These are phyloP conservation scores for Exophiala dermatitidis DNA, from an alignment of 2,329 filamentous ascomycete genomes.

Conservation along the genomic window DNA sequence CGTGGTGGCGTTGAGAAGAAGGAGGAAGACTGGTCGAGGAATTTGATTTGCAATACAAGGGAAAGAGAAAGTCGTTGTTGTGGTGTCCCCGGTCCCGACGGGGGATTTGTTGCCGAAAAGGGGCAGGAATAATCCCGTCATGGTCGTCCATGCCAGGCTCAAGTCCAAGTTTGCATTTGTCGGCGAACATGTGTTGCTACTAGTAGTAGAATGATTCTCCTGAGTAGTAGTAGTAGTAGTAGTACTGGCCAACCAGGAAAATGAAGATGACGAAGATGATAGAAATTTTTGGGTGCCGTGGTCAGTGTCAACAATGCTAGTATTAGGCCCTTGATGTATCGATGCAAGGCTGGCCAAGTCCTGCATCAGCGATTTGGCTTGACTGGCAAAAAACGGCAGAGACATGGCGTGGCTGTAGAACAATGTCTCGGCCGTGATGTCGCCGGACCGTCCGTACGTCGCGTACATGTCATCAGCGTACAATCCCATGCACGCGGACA, in stretches of 20 bases:
- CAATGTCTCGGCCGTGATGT: conserved; percentile 77
- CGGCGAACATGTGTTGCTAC: too few relatives aligned
- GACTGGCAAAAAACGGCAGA: conserved; percentile 39
- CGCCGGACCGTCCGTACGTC: conserved; percentile 65
- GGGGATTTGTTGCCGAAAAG: too few relatives aligned
- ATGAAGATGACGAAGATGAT: too few relatives aligned
- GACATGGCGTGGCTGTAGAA: conserved; percentile 71
- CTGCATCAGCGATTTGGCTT: conserved; percentile 32
- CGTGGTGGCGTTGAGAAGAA: conserved; percentile 59
- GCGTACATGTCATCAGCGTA: conserved; percentile 89
- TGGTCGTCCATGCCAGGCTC: too few relatives aligned
- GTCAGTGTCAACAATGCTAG: too few relatives aligned
- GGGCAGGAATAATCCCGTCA: too few relatives aligned
- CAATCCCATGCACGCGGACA: conserved; percentile 89
- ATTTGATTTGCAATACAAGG: conserved; percentile 27
- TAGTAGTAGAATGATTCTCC: too few relatives aligned
- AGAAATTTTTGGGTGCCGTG: too few relatives aligned
- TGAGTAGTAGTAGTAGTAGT: too few relatives aligned
- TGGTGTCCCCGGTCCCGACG: conserved; percentile 3
- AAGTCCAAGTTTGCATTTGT: too few relatives aligned
- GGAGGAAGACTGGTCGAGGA: conserved; percentile 32
- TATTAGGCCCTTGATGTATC: conserved; percentile 31
- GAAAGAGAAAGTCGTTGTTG: conserved; percentile 25
- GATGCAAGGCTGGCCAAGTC: conserved; percentile 14
- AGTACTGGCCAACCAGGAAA: too few relatives aligned